phyloP scores from a whole-genome alignment of 768 basidiomycete genomes.

The Tylopilus felleus region DNA sequence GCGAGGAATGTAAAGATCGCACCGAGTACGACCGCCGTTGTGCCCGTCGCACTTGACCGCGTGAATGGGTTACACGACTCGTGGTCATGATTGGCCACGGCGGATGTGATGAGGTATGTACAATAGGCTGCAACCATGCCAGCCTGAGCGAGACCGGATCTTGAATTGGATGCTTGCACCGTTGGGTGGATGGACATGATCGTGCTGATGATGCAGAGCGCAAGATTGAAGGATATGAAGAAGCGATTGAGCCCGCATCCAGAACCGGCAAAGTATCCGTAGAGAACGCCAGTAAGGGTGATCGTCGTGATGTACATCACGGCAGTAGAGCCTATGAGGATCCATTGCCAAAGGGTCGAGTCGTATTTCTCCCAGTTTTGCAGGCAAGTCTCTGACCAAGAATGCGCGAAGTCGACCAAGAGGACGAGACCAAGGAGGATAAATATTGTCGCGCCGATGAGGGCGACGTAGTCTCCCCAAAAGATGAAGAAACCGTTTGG shows the following conservation, averaged over 20 bases:
- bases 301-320: slow-evolving; percentile 82
- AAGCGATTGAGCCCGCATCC: slow-evolving; percentile 93
- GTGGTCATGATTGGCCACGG: slow-evolving; percentile 89
- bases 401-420: slow-evolving; percentile 97
- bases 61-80: slow-evolving; percentile 87
- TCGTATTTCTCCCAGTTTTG: slow-evolving; percentile 90
- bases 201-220: slow-evolving; percentile 75
- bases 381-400: slow-evolving; percentile 96
- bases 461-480: slow-evolving; percentile 91
- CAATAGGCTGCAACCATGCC: slow-evolving; percentile 98
- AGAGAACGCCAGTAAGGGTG: slow-evolving; percentile 83
- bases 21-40: slow-evolving; percentile 84
- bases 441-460: slow-evolving; percentile 91
- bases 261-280: slow-evolving; percentile 84
- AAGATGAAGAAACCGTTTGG: slow-evolving; percentile 98
- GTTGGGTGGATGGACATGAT: slow-evolving; percentile 78
- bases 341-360: slow-evolving; percentile 94
- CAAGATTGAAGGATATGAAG: slow-evolving; percentile 94
- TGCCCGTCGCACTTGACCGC: slow-evolving; percentile 64
- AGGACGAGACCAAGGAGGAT: slow-evolving; percentile 96
- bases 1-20: slow-evolving; percentile 97
- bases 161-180: slow-evolving; percentile 90
- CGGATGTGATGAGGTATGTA: slow-evolving; percentile 92
- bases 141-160: slow-evolving; percentile 91
- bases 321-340: slow-evolving; percentile 91